Evolutionary conservation across 495 filamentous ascomycete species (phyloP), one percentile per base, ranked within the genome.

Genomic region (Talaromyces thailandensis): DNA sequence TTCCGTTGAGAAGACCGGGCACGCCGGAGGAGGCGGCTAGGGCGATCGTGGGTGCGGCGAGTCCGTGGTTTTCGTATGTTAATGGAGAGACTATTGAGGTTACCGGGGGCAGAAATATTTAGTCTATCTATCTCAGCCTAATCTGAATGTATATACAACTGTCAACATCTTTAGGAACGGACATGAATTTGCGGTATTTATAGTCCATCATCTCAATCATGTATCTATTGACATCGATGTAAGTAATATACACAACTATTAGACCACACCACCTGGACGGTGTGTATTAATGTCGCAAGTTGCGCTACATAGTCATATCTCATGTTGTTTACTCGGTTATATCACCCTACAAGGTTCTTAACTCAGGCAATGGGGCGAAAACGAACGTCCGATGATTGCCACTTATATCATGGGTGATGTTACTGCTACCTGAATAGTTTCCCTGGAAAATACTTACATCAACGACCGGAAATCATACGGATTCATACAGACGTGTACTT

Each of bases 41-140:
- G 66, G 79, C 84, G n/a, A 84, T 96, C 62, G 64, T 96, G 64
- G 90, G 84, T n/a, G 84, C 93, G 32, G 87, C 87, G 1, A 91
- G 88, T 64, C 90, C 91, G 51, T 72, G 90, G 66, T 89, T 91
- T 65, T 85, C 84, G 50, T 94, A 94, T 77, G 88, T 94, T 4
- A 86, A 81, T 70, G 91, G 90, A 9, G 90, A 96, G 80, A 92
- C 89, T 2, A 88, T 96, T 62, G 83, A 83, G 68, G 91, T 93
- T 52, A 94, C 90, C 14, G 91, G 91, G 6, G 91, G 90, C 4
- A 78, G 88, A 72, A 92, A 92, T 71, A 93, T 91, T 81, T 93
- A 83, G 21, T 21, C 28, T 51, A 35, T 37, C 35, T 37, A 4
- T n/a, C 37, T n/a, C 16, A 40, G 3, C 29, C 0, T 31, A 1